Evolutionary conservation across 352 stramenopile genomes (phyloP).

Genomic region (Globisporangium emineosum): DNA sequence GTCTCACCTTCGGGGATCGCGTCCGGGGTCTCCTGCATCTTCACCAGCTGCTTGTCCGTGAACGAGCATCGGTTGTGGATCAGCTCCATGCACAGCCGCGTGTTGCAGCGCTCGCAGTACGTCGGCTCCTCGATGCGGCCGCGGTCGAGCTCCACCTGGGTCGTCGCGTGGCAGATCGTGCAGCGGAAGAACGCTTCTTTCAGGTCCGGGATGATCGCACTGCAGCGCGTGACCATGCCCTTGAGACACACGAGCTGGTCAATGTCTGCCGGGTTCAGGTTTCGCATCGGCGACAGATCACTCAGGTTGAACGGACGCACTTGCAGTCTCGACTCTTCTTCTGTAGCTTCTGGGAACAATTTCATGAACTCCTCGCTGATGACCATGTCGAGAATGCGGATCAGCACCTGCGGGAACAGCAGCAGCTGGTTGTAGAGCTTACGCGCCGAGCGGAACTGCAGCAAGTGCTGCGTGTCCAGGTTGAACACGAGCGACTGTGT

Average conservation of each 20-base stretch:
- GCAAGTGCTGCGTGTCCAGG: conserved; percentile 90
- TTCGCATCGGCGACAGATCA: conserved; percentile 92
- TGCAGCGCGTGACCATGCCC: conserved; percentile 98
- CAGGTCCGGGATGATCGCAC: conserved; percentile 97
- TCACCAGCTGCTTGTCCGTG: conserved; percentile 98
- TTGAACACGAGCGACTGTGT: conserved; percentile 88
- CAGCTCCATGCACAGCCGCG: conserved; percentile 93
- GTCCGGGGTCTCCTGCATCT: conserved; percentile 98
- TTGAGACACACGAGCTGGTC: conserved; percentile 96
- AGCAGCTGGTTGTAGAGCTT: conserved; percentile 97
- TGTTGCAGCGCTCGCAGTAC: conserved; percentile 86
- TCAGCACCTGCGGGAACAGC: conserved; percentile 94
- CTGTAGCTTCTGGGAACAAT: conserved; percentile 42
- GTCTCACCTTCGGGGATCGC: conserved; percentile 98
- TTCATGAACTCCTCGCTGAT: conserved; percentile 89
- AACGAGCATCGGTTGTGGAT: conserved; percentile 98
- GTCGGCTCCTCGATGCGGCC: conserved; percentile 95
- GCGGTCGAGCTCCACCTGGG: conserved; percentile 93
- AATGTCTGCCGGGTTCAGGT: conserved; percentile 96
- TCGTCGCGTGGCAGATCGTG: conserved; percentile 89
- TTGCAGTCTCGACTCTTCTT: conserved; percentile 83
- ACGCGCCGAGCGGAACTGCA: conserved; percentile 70
- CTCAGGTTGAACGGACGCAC: conserved; percentile 97
- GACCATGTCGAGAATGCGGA: conserved; percentile 97
- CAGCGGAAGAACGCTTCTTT: conserved; percentile 98